Evolutionary conservation across 169 alveolate genomes (phyloP).

Genomic region (Plasmodium falciparum): DNA sequence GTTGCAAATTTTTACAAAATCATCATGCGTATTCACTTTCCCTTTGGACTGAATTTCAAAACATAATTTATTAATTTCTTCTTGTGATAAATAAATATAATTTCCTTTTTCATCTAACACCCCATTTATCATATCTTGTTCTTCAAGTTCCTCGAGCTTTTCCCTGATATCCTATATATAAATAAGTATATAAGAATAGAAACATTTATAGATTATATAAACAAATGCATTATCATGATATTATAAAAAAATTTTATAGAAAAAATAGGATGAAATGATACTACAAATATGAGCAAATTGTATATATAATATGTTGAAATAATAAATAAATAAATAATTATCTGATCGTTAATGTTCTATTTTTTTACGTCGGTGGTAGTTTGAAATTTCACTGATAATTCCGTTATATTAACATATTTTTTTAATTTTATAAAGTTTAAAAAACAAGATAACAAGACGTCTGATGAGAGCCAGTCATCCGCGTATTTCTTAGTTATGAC

Average conservation of each 20-base stretch:
- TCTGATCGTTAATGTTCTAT: not conserved
- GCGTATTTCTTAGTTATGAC: conserved; percentile 31
- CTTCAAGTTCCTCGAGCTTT: conserved; percentile 64
- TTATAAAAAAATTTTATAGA: not conserved
- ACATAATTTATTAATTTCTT: conserved; percentile 55
- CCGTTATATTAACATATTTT: conserved; percentile 62
- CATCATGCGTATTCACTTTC: conserved; percentile 60
- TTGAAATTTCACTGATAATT: conserved; percentile 56
- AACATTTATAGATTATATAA: not conserved
- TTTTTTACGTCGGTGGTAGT: conserved; percentile 53
- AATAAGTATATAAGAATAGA: not conserved
- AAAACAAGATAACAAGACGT: conserved; percentile 48
- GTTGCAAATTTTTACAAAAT: conserved; percentile 60
- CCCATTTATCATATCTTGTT: conserved; percentile 70
- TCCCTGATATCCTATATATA: conserved; percentile 34
- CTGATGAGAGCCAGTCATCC: conserved; percentile 74
- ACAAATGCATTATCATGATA: not conserved
- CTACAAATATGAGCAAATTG: too few species aligned
- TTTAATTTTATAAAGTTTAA: conserved; percentile 55
- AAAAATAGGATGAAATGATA: too few species aligned
- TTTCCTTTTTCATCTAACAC: conserved; percentile 64
- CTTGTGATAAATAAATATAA: conserved; percentile 73
- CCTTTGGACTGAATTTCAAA: conserved; percentile 50
- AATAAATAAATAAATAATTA: too few species aligned
- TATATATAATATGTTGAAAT: too few species aligned